A percentile compares a stretch with the other conserved stretches of the same genome.
phyloP scores from a whole-genome alignment of 2,329 filamentous ascomycete genomes.

The Penicillium sp. region DNA sequence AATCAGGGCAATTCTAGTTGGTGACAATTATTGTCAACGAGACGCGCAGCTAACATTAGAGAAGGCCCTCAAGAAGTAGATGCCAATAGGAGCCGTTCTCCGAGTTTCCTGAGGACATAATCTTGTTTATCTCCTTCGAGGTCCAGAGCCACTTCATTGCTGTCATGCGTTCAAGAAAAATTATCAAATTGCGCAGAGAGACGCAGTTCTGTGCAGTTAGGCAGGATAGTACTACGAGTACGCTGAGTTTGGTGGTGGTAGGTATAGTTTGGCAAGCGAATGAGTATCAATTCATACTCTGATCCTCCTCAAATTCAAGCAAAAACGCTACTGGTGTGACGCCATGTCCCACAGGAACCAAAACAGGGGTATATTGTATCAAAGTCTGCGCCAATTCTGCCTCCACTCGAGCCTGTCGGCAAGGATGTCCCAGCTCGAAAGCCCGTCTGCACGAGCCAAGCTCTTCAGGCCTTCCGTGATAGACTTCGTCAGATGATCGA shows the following conservation, averaged over 20 bases:
- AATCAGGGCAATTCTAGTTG: constrained; percentile 52
- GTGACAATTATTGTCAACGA: constrained; percentile 42
- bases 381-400: constrained; percentile 11
- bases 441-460: constrained; percentile 68
- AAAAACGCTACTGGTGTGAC: neutral
- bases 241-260: too few relatives aligned
- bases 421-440: constrained; percentile 72
- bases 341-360: neutral
- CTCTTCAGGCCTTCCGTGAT: constrained; percentile 68
- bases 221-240: too few relatives aligned
- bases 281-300: too few relatives aligned
- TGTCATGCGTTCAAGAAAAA: too few relatives aligned
- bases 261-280: too few relatives aligned
- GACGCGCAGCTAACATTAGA: constrained; percentile 40
- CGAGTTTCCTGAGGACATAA: constrained; percentile 56
- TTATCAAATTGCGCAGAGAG: too few relatives aligned
- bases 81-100: constrained; percentile 53
- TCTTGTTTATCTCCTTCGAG: constrained; percentile 59
- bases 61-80: constrained; percentile 52
- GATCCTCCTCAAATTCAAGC: too few relatives aligned
- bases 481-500: constrained; percentile 65
- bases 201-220: too few relatives aligned
- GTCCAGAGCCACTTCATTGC: constrained; percentile 55
- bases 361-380: constrained; percentile 7
- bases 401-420: constrained; percentile 70